phyloP scores from a whole-genome alignment of 192 early-diverging fungal species.

The Phycomyces blakesleeanus region DNA sequence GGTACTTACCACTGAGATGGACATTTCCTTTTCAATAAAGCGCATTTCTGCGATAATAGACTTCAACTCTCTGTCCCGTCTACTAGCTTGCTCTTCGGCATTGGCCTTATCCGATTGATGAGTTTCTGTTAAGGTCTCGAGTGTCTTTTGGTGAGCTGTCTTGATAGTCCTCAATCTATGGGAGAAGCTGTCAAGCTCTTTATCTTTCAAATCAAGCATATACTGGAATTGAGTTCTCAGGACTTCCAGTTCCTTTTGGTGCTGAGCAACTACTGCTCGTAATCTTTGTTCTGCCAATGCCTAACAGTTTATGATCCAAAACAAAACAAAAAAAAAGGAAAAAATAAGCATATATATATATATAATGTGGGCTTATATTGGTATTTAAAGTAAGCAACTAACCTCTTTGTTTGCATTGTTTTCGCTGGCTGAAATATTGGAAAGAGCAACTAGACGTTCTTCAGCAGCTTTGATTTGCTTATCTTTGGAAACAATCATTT shows the following conservation, averaged over 20 bases:
- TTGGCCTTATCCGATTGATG: neutral
- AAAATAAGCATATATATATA: neutral
- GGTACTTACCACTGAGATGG: constrained; percentile 10
- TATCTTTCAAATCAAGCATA: constrained; percentile 26
- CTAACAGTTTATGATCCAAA: neutral
- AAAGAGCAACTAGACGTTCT: neutral
- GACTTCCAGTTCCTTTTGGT: constrained; percentile 23
- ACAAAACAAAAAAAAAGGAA: neutral
- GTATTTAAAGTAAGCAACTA: too few relatives aligned
- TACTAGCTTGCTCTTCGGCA: neutral
- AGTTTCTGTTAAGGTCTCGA: neutral
- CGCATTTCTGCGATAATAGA: constrained; percentile 11
- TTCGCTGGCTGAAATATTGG: neutral
- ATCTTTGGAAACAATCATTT: neutral
- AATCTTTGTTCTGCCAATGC: constrained; percentile 10
- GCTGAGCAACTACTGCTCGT: constrained; percentile 11
- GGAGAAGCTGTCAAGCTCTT: constrained; percentile 16
- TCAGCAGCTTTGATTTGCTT: neutral
- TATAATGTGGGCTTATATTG: neutral
- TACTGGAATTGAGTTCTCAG: constrained; percentile 22
- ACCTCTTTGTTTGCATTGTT: too few relatives aligned
- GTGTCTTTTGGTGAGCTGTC: neutral
- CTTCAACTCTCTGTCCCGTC: constrained; percentile 5
- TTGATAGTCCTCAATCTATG: constrained; percentile 12
- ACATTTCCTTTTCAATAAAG: constrained; percentile 15